phyloP scores from a whole-genome alignment of 1,284 basidiomycete genomes.

The Ceratobasidium theobromae region DNA sequence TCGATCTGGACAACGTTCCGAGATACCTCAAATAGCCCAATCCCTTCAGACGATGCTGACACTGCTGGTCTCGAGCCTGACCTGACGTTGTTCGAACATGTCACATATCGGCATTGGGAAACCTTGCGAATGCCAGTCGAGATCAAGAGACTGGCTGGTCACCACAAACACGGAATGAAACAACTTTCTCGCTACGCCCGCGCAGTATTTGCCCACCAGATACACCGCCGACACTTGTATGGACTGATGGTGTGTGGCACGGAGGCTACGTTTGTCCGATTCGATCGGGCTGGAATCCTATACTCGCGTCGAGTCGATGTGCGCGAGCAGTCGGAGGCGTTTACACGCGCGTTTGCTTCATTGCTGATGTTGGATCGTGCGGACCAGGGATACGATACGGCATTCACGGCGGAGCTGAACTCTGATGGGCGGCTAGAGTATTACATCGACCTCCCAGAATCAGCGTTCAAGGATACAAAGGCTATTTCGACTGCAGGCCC shows the following conservation, averaged over 20 bases:
- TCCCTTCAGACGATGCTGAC: no score
- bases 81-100: no score
- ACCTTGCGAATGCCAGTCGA: slow-evolving; percentile 9
- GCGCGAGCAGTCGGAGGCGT: neutral
- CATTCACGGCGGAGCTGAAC: neutral
- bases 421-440: neutral
- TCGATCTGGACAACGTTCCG: no score
- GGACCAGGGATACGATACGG: neutral
- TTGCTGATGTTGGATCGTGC: slow-evolving; percentile 1
- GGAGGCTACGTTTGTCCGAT: slow-evolving; percentile 8
- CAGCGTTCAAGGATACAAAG: no score
- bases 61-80: no score
- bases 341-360: slow-evolving; percentile 5
- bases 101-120: no score
- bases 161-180: slow-evolving; percentile 5
- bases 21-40: no score
- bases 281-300: slow-evolving; percentile 9
- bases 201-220: slow-evolving; percentile 11
- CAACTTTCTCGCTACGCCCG: slow-evolving; percentile 16
- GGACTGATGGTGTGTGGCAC: neutral
- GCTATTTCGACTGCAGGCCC: no score
- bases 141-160: neutral
- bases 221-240: slow-evolving; percentile 22
- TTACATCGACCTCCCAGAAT: slow-evolving; percentile 7
- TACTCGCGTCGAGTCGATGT: slow-evolving; percentile 3